Base-by-base conservation (phyloP, 2,329 filamentous ascomycete genomes). In the Paracoccidioides lutzii region DNA sequence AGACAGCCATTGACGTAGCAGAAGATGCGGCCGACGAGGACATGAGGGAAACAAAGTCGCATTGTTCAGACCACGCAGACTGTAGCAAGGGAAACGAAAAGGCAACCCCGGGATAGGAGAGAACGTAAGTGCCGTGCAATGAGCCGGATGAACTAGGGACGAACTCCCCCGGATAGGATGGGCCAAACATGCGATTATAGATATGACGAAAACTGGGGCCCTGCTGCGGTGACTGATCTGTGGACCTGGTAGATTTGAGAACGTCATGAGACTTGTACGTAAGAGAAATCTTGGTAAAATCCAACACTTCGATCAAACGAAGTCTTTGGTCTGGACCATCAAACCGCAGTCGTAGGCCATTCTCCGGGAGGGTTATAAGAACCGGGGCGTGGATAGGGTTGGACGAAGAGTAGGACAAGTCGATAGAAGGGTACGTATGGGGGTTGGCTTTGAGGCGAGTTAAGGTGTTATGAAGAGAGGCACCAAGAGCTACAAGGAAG, bases 141-240 rank as follows among this genome's bases (percentile, higher is more conserved):
- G 77, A 76, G 3, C 75, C 76, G 1, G 75, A 65, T 5, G 71
- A 69, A 0, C 88, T 82, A 7, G 85, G 79, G 41, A 95, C 79
- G 66, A 91, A 98, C 75, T 98, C 93, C 60, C 93, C 93, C 1
- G 87, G 87, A 68, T 95, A 97, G 0, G 91, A 94, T 15, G 90
- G 90, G 0, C 93, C 93, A 60, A 98, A 84, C n/a, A 96, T 77
- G 54, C 88, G 84, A 64, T 95, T 89, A 69, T 97, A 98, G 61
- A 98, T 85, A 69, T 94, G 88, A 58, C 85, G 81, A 69, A 95
- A 95, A 14, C 81, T 85, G 4, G 90, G 90, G 0, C 88, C 88
- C 33, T 43, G 51, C 28, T 44, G 37, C 15, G 56, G 50, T 38
- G 66, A 57, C 61, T 68, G 63, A 48, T 71, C 67, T 22, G 64